Evolutionary conservation across 768 basidiomycete species (phyloP).

Genomic region (Daedaleopsis sinensis): DNA sequence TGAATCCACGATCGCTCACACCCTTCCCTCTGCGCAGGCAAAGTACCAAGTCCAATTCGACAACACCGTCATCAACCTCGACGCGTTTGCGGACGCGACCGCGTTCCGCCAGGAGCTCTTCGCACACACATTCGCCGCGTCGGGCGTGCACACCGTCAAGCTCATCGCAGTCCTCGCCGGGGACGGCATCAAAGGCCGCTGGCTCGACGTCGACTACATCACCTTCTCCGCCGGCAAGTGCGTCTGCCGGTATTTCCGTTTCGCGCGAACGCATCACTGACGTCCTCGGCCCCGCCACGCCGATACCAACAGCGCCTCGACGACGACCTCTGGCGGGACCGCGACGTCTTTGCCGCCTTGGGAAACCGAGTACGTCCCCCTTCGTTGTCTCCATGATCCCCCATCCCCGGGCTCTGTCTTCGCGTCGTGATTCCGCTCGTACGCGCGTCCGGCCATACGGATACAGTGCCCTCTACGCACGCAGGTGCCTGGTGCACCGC

Average conservation of each 20-base stretch:
- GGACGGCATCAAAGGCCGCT: slow-evolving; percentile 12
- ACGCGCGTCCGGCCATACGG: too few species aligned
- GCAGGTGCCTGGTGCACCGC: too few species aligned
- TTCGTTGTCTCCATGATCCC: not conserved
- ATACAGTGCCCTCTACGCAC: too few species aligned
- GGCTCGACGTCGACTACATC: slow-evolving; percentile 36
- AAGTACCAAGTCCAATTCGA: slow-evolving; percentile 29
- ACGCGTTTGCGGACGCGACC: slow-evolving; percentile 20
- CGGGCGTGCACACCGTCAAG: slow-evolving; percentile 24
- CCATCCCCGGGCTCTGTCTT: not conserved
- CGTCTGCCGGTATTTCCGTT: slow-evolving; percentile 2
- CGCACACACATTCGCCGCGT: slow-evolving; percentile 15
- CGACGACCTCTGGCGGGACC: slow-evolving; percentile 7
- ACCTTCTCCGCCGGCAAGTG: slow-evolving; percentile 20
- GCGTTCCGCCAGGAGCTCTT: slow-evolving; percentile 31
- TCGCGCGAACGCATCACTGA: not conserved
- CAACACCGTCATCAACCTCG: slow-evolving; percentile 23
- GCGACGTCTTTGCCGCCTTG: slow-evolving; percentile 14
- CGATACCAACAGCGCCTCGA: not conserved
- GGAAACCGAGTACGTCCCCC: slow-evolving; percentile 3
- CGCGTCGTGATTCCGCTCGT: too few species aligned
- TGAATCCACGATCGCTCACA: too few species aligned
- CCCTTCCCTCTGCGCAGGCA: slow-evolving; percentile 11
- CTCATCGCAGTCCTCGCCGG: slow-evolving; percentile 22
- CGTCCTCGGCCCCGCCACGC: too few species aligned